Base-by-base conservation (phyloP, 2,329 filamentous ascomycete species). In the Arthrobotrys entomopaga region DNA sequence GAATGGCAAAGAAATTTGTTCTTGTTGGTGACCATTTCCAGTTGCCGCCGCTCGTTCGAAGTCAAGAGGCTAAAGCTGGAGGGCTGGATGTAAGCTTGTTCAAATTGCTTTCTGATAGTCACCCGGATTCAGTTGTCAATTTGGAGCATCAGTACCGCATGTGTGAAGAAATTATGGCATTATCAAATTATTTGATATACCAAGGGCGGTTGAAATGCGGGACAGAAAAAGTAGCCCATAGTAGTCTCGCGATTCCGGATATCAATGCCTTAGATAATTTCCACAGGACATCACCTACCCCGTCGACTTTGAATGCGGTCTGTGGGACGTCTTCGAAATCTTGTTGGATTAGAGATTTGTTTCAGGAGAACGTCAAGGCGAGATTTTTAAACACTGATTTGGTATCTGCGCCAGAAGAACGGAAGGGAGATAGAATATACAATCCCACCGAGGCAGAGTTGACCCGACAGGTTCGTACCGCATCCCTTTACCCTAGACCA, bases 131-230 rank as follows among this genome's bases (percentile, higher is more conserved):
- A 0, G 93, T 99, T 1, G 92, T 96, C 75, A 96, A 91, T 76
- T 86, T 99, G 1, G 93, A 95, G 79, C 93, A 97, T 79, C 95
- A 99, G 80, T 99, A 99, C 80, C 92, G 95, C 75, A 99, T 99
- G 95, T 97, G 92, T 79, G 91, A 95, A 77, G 95, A 99, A 75
- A 91, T 99, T 74, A 98, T 98, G 94, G 86, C 90, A 1, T 86
- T 99, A 13, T 96, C 92, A 76, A 99, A 97, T 81, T 91, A 87
- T 0, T 86, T 99, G 65, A 97, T 99, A 79, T 99, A 99, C 82
- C 85, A 89, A n/a, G 94, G 93, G 3, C 87, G 89, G 40, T 86
- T 99, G 42, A 94, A 95, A 79, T 99, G 95, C 80, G 95, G 95
- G 22, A 96, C 89, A 3, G 85, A 90, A 53, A 85, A 86, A 60